Evolutionary conservation across 2,329 filamentous ascomycete species (phyloP), one percentile per base, ranked within the genome.

Genomic region (Cladorrhinum sp.): DNA sequence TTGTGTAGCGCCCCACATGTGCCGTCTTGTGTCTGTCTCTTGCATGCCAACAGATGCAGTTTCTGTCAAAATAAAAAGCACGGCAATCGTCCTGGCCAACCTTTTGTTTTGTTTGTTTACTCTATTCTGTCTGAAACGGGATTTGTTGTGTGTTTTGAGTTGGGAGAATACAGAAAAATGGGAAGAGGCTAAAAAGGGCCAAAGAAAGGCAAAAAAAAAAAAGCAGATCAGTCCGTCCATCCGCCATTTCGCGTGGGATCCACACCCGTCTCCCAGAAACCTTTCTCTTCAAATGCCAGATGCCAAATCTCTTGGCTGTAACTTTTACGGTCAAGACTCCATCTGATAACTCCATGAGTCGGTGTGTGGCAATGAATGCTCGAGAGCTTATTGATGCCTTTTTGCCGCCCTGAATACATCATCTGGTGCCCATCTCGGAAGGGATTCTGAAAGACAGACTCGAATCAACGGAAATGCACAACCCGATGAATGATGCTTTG

Each of bases 1-100:
- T 68, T 68, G 62, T 68, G 66, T 66, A 58, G 58, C 59, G 48
- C 56, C 48, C 42, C 14, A 46, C 42, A 30, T 10, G 33, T 16
- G 2, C 12, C 33, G 7, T 10, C 8, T 9, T 16, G 2, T 36
- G 16, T 8, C 4, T 20, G 42, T 12, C 10, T 21, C 42, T 21
- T 18, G 16, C 3, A 20, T 20, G 2, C 42, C 18, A 8, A 9
- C 26, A 20, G 42, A 18, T 18, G 4, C 18, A 18, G 3, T 5
- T 18, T 46, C 7, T 7, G n/a, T 8, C 3, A 20, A 46, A 46
- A 46, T 21, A 18, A 46, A 46, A 20, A 18, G 36, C n/a, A 12
- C 42, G 42, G 42, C 4, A 46, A 46, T 46, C 42, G 42, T 46
- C 42, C 42, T 16, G 5, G 42, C 12, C 42, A 46, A 46, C 42